These are phyloP conservation scores for Leccinum pachyderme DNA, from an alignment of 1,284 basidiomycete genomes.

Conservation along the genomic window DNA sequence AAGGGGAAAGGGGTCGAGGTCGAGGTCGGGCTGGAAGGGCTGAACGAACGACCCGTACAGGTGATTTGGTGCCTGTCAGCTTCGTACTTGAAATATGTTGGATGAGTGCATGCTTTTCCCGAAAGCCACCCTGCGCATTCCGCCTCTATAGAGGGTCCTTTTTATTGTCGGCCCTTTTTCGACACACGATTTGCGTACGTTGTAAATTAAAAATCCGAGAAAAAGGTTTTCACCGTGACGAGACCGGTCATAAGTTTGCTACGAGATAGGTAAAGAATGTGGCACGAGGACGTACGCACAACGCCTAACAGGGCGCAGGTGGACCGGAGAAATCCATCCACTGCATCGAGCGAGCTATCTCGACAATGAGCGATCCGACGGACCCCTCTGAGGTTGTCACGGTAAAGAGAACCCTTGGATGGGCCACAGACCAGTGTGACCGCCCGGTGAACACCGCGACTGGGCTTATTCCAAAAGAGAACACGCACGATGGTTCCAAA, in stretches of 20 bases:
- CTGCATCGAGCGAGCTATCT: not conserved
- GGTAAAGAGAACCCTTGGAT: not conserved
- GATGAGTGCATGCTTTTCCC: not conserved
- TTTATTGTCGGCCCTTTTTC: not conserved
- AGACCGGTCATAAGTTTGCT: not conserved
- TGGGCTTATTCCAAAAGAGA: not conserved
- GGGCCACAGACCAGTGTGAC: not conserved
- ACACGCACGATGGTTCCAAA: not conserved
- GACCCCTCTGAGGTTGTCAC: no score
- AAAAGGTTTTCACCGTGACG: not conserved
- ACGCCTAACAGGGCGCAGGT: not conserved
- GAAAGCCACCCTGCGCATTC: not conserved
- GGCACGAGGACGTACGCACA: not conserved
- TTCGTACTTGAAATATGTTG: not conserved
- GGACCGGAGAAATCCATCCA: not conserved
- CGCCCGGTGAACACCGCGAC: not conserved
- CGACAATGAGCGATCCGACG: not conserved
- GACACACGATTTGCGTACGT: not conserved
- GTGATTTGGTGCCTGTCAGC: not conserved
- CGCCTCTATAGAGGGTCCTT: not conserved
- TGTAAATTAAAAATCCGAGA: not conserved
- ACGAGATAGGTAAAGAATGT: not conserved
- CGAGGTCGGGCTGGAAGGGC: not conserved
- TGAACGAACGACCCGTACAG: not conserved
- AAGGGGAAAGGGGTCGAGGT: not conserved